phyloP scores from a whole-genome alignment of 495 filamentous ascomycete species.

The Lepidopterella palustris region DNA sequence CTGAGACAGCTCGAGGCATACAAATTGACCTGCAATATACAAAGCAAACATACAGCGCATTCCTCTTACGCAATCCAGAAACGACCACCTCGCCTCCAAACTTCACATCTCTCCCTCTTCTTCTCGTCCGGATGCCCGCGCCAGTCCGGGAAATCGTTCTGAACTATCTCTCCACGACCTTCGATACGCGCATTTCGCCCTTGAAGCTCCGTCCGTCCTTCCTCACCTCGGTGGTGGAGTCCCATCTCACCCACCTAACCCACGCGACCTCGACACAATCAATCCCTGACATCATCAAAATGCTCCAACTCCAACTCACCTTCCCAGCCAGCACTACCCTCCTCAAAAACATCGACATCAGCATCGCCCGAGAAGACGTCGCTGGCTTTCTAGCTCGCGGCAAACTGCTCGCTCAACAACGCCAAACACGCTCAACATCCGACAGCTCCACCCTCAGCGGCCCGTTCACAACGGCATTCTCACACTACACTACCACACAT shows the following conservation, averaged over 20 bases:
- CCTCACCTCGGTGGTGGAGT: constrained; percentile 29
- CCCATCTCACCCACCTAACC: constrained; percentile 16
- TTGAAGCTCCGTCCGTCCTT: constrained; percentile 26
- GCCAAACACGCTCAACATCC: neutral
- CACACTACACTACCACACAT: constrained; percentile 28
- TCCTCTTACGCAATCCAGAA: constrained; percentile 30
- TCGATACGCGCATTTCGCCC: constrained; percentile 30
- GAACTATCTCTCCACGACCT: constrained; percentile 31
- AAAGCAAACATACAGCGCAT: constrained; percentile 26
- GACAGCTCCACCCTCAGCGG: neutral
- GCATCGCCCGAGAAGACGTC: constrained; percentile 28
- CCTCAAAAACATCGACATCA: constrained; percentile 33
- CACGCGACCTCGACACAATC: constrained; percentile 13
- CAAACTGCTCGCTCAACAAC: constrained; percentile 8
- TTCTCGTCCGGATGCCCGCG: constrained; percentile 34
- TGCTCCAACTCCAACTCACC: constrained; percentile 31
- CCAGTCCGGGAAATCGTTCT: constrained; percentile 32
- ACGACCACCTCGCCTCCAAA: constrained; percentile 12
- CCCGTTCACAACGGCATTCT: constrained; percentile 32
- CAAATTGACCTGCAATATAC: constrained; percentile 30
- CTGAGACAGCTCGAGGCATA: constrained; percentile 27
- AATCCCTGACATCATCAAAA: constrained; percentile 20
- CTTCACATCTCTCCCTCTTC: constrained; percentile 33
- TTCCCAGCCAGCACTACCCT: constrained; percentile 22
- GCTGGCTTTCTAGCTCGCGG: constrained; percentile 25